Evolutionary conservation across 2,329 filamentous ascomycete genomes (phyloP).

Genomic region (Cladosporium austrohemisphaericum): DNA sequence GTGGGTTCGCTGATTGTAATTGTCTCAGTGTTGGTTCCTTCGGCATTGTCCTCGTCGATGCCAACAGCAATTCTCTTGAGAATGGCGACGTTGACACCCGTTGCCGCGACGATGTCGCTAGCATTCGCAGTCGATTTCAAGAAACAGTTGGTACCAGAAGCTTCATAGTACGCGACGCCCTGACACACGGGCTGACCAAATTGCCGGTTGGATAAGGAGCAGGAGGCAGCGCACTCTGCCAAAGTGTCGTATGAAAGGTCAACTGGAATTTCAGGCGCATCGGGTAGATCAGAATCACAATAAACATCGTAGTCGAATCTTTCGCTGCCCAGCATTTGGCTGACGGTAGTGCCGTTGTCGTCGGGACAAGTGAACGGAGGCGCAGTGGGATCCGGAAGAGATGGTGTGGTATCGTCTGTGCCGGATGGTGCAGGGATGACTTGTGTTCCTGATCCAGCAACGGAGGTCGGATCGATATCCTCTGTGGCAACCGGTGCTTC

Average conservation of each 20-base stretch:
- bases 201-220: conserved; percentile 29
- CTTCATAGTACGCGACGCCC: conserved; percentile 30
- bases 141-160: conserved; percentile 31
- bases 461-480: not conserved
- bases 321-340: conserved; percentile 30
- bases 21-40: conserved; percentile 25
- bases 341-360: conserved; percentile 30
- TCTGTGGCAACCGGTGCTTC: conserved; percentile 5
- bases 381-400: conserved; percentile 22
- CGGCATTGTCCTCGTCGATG: conserved; percentile 19
- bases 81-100: conserved; percentile 29
- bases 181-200: conserved; percentile 31
- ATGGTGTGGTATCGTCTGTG: conserved; percentile 1
- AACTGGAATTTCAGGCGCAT: conserved; percentile 25
- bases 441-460: no score
- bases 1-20: conserved; percentile 23
- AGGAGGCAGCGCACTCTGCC: conserved; percentile 32
- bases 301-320: conserved; percentile 33
- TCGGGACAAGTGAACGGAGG: conserved; percentile 31
- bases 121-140: conserved; percentile 25
- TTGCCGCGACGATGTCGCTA: conserved; percentile 23
- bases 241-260: conserved; percentile 28
- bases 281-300: conserved; percentile 31
- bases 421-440: conserved; percentile 15
- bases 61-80: conserved; percentile 29